A percentile compares a stretch with the other conserved stretches of the same genome.
These are phyloP conservation scores for Debaryomyces tyrocola DNA, from an alignment of 805 yeast species.

Conservation along the genomic window DNA sequence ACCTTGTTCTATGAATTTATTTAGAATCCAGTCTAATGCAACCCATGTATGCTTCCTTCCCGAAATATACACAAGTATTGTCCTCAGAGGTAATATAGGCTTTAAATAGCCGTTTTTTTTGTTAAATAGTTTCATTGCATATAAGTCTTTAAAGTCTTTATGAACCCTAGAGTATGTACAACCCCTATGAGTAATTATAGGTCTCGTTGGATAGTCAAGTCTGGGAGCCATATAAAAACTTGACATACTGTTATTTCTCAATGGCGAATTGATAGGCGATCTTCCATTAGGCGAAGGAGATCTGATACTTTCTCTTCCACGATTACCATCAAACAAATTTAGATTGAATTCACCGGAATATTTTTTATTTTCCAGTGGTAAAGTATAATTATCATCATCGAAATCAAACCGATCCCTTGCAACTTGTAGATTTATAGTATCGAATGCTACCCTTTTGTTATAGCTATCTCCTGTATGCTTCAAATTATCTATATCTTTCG, in stretches of 20 bases:
- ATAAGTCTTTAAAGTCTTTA: slow-evolving; percentile 46
- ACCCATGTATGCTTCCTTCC: slow-evolving; percentile 84
- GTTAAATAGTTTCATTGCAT: slow-evolving; percentile 33
- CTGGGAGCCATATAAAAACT: slow-evolving; percentile 4
- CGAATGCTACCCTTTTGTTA: slow-evolving; percentile 49
- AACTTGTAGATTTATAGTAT: slow-evolving; percentile 46
- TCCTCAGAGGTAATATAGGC: slow-evolving; percentile 52
- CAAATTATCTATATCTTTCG: slow-evolving; percentile 8
- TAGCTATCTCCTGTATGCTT: slow-evolving; percentile 12
- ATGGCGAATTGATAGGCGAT: slow-evolving; percentile 6
- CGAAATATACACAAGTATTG: slow-evolving; percentile 61
- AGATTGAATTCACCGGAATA: neutral
- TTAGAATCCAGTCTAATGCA: slow-evolving; percentile 68
- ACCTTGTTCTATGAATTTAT: slow-evolving; percentile 56
- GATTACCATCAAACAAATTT: slow-evolving; percentile 2
- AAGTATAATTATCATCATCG: slow-evolving; percentile 17
- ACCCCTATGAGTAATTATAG: slow-evolving; percentile 41
- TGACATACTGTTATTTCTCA: neutral
- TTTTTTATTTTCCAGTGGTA: slow-evolving; percentile 11
- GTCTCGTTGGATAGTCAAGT: slow-evolving; percentile 37
- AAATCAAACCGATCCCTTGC: slow-evolving; percentile 15
- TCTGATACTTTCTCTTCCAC: slow-evolving; percentile 14
- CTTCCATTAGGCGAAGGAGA: slow-evolving; percentile 9
- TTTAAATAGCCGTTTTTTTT: slow-evolving; percentile 13
- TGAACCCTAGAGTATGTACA: slow-evolving; percentile 49